Base-by-base conservation (phyloP, 148 eudicot species). In the Diospyros kaki region DNA sequence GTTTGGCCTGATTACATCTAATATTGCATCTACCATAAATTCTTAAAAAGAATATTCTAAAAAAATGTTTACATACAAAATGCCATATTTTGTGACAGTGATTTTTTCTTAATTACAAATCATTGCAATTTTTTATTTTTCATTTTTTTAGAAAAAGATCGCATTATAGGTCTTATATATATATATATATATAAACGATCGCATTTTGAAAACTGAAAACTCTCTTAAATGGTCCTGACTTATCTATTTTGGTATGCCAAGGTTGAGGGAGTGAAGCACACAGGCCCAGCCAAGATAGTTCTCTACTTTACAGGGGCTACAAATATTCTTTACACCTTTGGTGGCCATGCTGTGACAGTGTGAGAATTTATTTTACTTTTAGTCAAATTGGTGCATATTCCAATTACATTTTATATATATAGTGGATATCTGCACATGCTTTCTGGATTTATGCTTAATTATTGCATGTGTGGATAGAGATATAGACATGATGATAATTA, bases 221-320 rank as follows among this genome's bases (percentile, higher is more conserved):
- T 28, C 28, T 28, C 28, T 28, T 28, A 28, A 28, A 28, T 28
- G 28, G 28, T 28, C 28, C 28, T 62, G 14, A 60, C 5, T 59
- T 55, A 42, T 65, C 69, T 15, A 65, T 67, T 59, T 67, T 66
- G 64, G 67, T 4, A 70, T 68, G 13, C 69, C 9, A 78, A 90
- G 92, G 87, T 87, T 72, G 96, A 91, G 68, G 91, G 88, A 63
- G 96, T 91, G 66, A 84, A 81, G 71, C 90, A 89, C 86, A 80
- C 92, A 42, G 97, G 89, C 4, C 91, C 97, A 64, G 69, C 83
- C 60, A 88, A 76, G 58, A 48, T 92, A 82, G 84, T 92, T 28
- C 88, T 92, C 42, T 92, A 92, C 82, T 91, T 92, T 76, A 88
- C 91, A 8, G 97, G 97, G 28, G 94, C 97, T 45, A 92, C 97